Evolutionary conservation across 176 grass and related monocot genomes (phyloP).

Genomic region (Ensete glaucum): DNA sequence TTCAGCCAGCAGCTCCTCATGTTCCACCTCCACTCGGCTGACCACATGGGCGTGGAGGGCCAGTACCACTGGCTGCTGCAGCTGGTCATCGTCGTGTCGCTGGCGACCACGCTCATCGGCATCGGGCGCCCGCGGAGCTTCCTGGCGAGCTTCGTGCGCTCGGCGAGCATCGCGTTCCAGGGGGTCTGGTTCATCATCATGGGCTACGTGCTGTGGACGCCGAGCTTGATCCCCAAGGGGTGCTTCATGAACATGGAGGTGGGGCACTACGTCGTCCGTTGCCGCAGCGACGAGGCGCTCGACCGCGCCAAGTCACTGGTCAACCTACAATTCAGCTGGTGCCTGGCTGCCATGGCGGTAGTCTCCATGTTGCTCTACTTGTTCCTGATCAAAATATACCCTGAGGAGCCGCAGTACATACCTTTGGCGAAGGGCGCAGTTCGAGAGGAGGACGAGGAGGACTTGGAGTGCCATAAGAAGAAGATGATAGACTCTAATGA

Average conservation of each 20-base stretch:
- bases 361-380: conserved; percentile 39
- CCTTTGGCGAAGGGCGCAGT: conserved; percentile 16
- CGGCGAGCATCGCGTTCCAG: conserved; percentile 51
- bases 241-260: conserved; percentile 45
- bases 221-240: conserved; percentile 38
- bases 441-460: conserved; percentile 15
- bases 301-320: conserved; percentile 54
- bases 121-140: conserved; percentile 46
- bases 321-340: conserved; percentile 70
- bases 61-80: conserved; percentile 74
- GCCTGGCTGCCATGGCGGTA: conserved; percentile 33
- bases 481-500: conserved; percentile 8
- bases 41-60: conserved; percentile 57
- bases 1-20: conserved; percentile 56
- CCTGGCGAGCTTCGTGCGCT: conserved; percentile 35
- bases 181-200: conserved; percentile 58
- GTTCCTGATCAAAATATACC: conserved; percentile 33
- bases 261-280: conserved; percentile 46
- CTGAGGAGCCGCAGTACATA: conserved; percentile 27
- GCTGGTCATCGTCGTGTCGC: conserved; percentile 41
- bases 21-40: conserved; percentile 70
- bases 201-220: conserved; percentile 52
- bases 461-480: conserved; percentile 3
- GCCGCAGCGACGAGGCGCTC: conserved; percentile 32
- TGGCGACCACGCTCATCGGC: conserved; percentile 41